Conservation (phyloP, 2,329 filamentous ascomycete genomes). For the Conoideocrella luteorostrata region DNA sequence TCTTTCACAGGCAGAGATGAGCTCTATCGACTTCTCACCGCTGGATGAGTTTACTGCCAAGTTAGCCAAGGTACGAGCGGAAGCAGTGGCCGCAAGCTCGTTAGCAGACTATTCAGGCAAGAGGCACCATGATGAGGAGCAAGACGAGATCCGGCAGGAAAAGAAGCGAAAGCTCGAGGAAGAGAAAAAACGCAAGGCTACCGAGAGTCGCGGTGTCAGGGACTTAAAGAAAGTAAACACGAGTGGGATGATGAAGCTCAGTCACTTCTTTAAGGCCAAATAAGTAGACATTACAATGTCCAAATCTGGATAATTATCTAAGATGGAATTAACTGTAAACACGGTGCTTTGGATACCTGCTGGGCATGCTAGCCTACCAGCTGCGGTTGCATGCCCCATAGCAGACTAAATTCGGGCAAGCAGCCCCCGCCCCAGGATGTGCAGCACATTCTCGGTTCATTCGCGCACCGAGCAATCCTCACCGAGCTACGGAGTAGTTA, state of each 20-base stretch:
- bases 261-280: constrained; percentile 81
- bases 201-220: constrained; percentile 67
- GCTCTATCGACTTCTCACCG: constrained; percentile 57
- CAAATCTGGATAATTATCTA: constrained; percentile 27
- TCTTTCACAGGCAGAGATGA: constrained; percentile 29
- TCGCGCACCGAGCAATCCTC: no score
- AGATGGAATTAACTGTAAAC: no score
- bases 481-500: no score
- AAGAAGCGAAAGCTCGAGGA: constrained; percentile 85
- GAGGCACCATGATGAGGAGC: constrained; percentile 59
- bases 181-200: constrained; percentile 75
- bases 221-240: constrained; percentile 87
- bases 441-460: no score
- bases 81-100: constrained; percentile 64
- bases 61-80: constrained; percentile 60
- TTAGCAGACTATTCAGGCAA: constrained; percentile 67
- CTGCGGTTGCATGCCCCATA: no score
- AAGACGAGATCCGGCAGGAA: constrained; percentile 58
- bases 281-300: constrained; percentile 13
- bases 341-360: no score
- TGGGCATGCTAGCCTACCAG: no score
- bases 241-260: constrained; percentile 94
- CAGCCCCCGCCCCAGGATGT: no score
- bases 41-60: constrained; percentile 64
- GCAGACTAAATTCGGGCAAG: no score